A percentile compares a stretch with the other conserved stretches of the same genome.
Conservation (phyloP, 371 early-diverging fungal genomes). For the Mortierella sp. region DNA sequence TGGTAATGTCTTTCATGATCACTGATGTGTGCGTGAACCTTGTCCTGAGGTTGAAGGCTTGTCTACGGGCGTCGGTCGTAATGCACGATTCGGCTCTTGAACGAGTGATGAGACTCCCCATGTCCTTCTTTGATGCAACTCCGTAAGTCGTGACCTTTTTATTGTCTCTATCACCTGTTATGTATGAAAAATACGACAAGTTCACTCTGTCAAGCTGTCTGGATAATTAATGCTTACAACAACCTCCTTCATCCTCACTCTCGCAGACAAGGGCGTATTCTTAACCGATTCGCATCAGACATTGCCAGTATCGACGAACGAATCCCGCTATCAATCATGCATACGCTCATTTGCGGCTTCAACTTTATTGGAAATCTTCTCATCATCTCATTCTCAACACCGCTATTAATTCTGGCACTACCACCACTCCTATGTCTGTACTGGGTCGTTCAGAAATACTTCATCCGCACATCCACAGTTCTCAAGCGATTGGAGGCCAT, state of each 20-base stretch:
- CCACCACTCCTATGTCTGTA: constrained; percentile 15
- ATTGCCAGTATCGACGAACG: constrained; percentile 84
- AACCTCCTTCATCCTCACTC: neutral
- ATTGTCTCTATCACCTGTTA: no score
- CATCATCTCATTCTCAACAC: constrained; percentile 72
- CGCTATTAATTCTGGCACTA: constrained; percentile 63
- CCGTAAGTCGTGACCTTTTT: constrained; percentile 52
- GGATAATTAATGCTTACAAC: no score
- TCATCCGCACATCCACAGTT: constrained; percentile 77
- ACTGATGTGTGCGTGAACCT: constrained; percentile 54
- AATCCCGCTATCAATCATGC: constrained; percentile 18
- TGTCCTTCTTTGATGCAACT: constrained; percentile 56
- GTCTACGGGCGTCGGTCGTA: constrained; percentile 58
- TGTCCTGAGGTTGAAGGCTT: constrained; percentile 27
- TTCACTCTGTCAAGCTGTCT: no score
- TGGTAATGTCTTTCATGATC: constrained; percentile 53
- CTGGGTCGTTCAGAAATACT: constrained; percentile 56
- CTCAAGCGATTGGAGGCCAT: constrained; percentile 71
- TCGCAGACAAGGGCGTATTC: constrained; percentile 71
- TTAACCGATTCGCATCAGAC: constrained; percentile 91
- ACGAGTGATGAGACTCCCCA: constrained; percentile 64
- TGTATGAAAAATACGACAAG: no score
- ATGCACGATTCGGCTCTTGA: constrained; percentile 25
- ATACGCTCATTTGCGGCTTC: neutral
- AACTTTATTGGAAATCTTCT: constrained; percentile 62